A percentile compares a stretch with the other conserved stretches of the same genome.
phyloP scores from a whole-genome alignment of 495 filamentous ascomycete species.

The Penicillium angulare region DNA sequence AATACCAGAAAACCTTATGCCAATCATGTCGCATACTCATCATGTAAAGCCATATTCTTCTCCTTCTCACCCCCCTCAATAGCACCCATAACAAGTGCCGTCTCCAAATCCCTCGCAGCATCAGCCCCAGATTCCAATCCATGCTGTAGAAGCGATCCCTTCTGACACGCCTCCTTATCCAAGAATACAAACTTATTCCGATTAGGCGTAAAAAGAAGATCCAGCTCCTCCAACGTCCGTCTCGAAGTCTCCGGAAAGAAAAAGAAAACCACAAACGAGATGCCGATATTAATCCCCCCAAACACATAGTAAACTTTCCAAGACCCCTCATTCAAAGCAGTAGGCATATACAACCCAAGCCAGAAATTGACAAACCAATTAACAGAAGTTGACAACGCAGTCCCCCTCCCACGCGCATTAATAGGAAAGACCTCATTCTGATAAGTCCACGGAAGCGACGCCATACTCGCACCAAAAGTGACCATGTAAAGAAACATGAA shows the following conservation, averaged over 20 bases:
- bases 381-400: not conserved
- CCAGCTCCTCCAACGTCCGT: conserved; percentile 1
- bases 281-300: not conserved
- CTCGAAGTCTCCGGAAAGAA: not conserved
- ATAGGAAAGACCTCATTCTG: not conserved
- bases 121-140: not conserved
- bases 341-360: not conserved
- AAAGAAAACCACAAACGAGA: not conserved
- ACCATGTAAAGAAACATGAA: conserved; percentile 2
- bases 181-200: not conserved
- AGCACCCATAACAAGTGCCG: not conserved
- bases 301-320: not conserved
- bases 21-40: not conserved
- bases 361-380: conserved; percentile 1
- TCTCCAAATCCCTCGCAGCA: not conserved
- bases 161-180: not conserved
- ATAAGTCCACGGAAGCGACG: not conserved
- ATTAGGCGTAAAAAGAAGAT: not conserved
- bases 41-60: not conserved
- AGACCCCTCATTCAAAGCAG: not conserved
- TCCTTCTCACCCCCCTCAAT: not conserved
- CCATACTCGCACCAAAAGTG: conserved; percentile 1
- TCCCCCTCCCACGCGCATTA: not conserved
- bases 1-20: not conserved
- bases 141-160: not conserved